Evolutionary conservation across 1,284 basidiomycete species (phyloP).

Genomic region (Phenoliferia sp.): DNA sequence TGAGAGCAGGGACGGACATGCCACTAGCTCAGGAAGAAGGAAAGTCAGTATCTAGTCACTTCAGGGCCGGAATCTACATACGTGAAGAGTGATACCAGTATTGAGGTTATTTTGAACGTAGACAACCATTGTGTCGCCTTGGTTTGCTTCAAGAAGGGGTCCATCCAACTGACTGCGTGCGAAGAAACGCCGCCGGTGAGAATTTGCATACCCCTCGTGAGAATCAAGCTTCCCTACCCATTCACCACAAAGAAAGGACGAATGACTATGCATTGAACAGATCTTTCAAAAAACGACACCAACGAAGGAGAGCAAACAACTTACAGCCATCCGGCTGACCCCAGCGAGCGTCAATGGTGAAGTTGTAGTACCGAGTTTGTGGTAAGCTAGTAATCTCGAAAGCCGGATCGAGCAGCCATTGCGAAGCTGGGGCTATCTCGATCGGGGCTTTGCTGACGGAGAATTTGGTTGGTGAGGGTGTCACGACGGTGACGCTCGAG

Average conservation of each 20-base stretch:
- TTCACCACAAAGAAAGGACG: conserved; percentile 50
- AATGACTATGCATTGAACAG: neutral
- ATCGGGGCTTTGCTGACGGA: neutral
- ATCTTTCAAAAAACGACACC: neutral
- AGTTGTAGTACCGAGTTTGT: conserved; percentile 9
- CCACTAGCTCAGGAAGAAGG: neutral
- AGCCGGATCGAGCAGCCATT: conserved; percentile 1
- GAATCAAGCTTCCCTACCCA: too few relatives aligned
- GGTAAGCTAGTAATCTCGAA: conserved; percentile 13
- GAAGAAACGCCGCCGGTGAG: too few relatives aligned
- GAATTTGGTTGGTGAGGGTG: neutral
- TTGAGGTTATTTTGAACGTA: conserved; percentile 50
- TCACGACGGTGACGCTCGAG: neutral
- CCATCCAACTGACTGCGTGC: conserved; percentile 50
- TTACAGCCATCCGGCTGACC: conserved; percentile 15
- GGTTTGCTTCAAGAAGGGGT: conserved; percentile 51
- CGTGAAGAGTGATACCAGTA: conserved; percentile 50
- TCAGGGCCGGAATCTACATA: conserved; percentile 50
- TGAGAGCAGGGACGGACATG: neutral
- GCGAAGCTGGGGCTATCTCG: neutral
- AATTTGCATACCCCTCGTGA: too few relatives aligned
- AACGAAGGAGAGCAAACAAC: neutral
- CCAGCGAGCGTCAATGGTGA: neutral
- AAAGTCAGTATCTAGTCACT: neutral
- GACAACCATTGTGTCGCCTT: conserved; percentile 48